A percentile compares a stretch with the other conserved stretches of the same genome.
Evolutionary conservation across 2,329 filamentous ascomycete species (phyloP).

Genomic region (Bipolaris zeicola): DNA sequence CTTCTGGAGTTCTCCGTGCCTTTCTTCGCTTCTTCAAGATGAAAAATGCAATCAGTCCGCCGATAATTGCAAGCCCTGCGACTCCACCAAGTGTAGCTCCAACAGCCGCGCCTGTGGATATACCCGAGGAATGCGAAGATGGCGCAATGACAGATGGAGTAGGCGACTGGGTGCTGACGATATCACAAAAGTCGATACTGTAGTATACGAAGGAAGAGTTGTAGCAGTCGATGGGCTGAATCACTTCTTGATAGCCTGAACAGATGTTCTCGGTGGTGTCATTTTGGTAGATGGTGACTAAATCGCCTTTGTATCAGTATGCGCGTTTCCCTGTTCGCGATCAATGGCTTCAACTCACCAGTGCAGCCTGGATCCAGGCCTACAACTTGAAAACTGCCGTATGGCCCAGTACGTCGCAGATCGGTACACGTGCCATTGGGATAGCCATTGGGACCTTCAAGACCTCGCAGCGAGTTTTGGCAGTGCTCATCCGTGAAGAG

Average conservation of each 20-base stretch:
- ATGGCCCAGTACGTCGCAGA: slow-evolving; percentile 16
- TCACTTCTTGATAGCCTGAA: slow-evolving; percentile 11
- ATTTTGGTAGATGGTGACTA: slow-evolving; percentile 12
- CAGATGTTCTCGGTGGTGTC: slow-evolving; percentile 8
- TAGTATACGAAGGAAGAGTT: slow-evolving; percentile 14
- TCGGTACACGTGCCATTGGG: slow-evolving; percentile 25
- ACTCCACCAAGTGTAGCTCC: slow-evolving; percentile 8
- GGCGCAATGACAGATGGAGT: background rate
- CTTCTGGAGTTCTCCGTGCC: background rate
- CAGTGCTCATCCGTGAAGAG: slow-evolving; percentile 19
- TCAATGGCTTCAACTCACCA: slow-evolving; percentile 15
- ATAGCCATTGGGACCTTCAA: slow-evolving; percentile 25
- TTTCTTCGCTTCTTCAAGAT: slow-evolving; percentile 3
- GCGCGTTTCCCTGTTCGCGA: background rate
- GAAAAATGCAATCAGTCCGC: slow-evolving; percentile 3
- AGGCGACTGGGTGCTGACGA: background rate
- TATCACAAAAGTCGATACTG: slow-evolving; percentile 13
- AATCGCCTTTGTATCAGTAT: background rate
- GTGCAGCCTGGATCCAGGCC: slow-evolving; percentile 33
- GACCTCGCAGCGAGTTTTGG: slow-evolving; percentile 12
- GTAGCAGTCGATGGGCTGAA: slow-evolving; percentile 10
- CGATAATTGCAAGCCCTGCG: background rate
- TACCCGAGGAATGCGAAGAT: slow-evolving; percentile 1
- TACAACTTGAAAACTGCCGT: slow-evolving; percentile 32
- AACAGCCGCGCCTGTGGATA: slow-evolving; percentile 8